These are phyloP conservation scores for Puccinia coronata DNA, from an alignment of 1,284 basidiomycete species.

Conservation along the genomic window DNA sequence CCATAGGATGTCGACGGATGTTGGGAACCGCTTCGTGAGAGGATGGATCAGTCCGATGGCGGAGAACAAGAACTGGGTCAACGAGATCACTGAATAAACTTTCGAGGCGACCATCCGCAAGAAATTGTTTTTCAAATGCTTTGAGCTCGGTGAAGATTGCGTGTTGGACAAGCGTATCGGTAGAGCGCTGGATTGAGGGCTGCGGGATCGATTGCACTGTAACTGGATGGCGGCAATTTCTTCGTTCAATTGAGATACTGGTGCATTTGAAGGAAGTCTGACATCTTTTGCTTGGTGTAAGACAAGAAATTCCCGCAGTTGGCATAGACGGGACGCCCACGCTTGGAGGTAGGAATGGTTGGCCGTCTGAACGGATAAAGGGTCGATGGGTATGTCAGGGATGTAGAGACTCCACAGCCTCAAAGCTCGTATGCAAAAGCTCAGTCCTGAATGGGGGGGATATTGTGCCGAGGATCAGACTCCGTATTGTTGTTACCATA, in stretches of 20 bases:
- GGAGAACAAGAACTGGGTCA: too few species aligned
- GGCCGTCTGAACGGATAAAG: conserved; percentile 43
- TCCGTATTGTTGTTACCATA: not conserved
- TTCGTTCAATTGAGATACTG: conserved; percentile 4
- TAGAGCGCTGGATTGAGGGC: conserved; percentile 32
- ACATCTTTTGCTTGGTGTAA: not conserved
- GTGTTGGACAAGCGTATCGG: conserved; percentile 14
- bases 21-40: too few species aligned
- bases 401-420: conserved; percentile 33
- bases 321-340: too few species aligned
- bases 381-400: conserved; percentile 45
- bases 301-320: not conserved
- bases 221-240: conserved; percentile 2
- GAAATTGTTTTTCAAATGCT: conserved; percentile 38
- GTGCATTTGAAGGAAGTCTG: conserved; percentile 6
- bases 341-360: conserved; percentile 43
- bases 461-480: not conserved
- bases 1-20: too few species aligned
- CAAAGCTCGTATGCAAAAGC: conserved; percentile 11
- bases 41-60: too few species aligned
- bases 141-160: conserved; percentile 45
- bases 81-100: not conserved
- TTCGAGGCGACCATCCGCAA: conserved; percentile 28
- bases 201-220: conserved; percentile 23
- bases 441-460: not conserved